These are phyloP conservation scores for Capsicum rhomboideum DNA, from an alignment of 257 asterid genomes.

Conservation along the genomic window DNA sequence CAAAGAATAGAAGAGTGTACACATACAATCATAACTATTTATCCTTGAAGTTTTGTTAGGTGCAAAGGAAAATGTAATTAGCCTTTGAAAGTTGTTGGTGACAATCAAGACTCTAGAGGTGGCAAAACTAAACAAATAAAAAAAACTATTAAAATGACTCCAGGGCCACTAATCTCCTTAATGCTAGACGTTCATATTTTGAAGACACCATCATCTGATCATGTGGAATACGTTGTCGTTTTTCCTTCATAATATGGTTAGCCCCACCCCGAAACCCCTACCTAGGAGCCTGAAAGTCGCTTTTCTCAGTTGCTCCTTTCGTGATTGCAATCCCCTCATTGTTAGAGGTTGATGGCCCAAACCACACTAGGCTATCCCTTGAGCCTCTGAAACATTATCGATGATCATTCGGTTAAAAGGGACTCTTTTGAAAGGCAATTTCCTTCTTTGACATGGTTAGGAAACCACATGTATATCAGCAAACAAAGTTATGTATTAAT, in stretches of 20 bases:
- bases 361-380: not conserved
- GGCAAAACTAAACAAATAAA: not conserved
- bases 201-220: not conserved
- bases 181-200: not conserved
- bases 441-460: not conserved
- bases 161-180: not conserved
- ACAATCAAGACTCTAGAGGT: not conserved
- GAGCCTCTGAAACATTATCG: not conserved
- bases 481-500: not conserved
- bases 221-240: not conserved
- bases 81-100: not conserved
- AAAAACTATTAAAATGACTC: not conserved
- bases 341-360: not conserved
- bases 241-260: not conserved
- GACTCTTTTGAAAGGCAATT: not conserved
- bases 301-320: not conserved
- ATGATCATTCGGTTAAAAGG: not conserved
- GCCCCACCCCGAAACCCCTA: not conserved
- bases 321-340: too few species aligned
- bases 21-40: not conserved
- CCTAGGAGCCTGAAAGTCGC: not conserved
- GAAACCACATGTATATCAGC: not conserved
- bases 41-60: not conserved
- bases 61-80: not conserved
- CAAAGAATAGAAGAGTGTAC: not conserved